These are phyloP conservation scores for Maudiozyma barnettii DNA, from an alignment of 805 yeast genomes.

Conservation along the genomic window DNA sequence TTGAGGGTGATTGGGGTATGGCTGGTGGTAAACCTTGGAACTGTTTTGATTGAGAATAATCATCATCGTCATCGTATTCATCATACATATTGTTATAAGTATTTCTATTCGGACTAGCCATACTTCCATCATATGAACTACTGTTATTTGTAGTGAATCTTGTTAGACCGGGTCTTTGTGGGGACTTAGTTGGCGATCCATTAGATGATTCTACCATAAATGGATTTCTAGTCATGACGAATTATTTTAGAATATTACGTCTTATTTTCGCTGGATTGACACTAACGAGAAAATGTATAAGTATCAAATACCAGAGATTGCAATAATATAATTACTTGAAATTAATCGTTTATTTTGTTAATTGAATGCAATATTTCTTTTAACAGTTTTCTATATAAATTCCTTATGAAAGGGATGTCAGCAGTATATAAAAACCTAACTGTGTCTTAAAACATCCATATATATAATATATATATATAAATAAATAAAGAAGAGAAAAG, in stretches of 20 bases:
- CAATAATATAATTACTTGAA: neutral
- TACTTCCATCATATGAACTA: constrained; percentile 5
- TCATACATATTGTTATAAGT: constrained; percentile 1
- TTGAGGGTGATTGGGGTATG: constrained; percentile 33
- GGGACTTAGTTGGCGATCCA: constrained; percentile 23
- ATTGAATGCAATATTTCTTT: neutral
- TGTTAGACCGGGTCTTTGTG: constrained; percentile 19
- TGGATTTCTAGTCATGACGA: constrained; percentile 27
- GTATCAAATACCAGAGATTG: too few species aligned
- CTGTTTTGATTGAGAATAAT: constrained; percentile 19
- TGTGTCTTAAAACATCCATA: neutral
- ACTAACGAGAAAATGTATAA: too few species aligned
- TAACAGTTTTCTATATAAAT: too few species aligned
- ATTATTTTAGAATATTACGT: neutral
- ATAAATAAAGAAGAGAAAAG: neutral
- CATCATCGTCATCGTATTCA: constrained; percentile 11
- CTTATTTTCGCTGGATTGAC: neutral
- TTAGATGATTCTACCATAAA: constrained; percentile 26
- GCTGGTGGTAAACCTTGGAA: constrained; percentile 29
- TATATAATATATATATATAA: neutral
- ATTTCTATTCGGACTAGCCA: neutral
- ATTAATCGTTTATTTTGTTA: neutral
- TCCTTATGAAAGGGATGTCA: too few species aligned
- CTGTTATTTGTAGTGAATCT: constrained; percentile 23
- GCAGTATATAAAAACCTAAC: too few species aligned